Evolutionary conservation across 164 flowering plant genomes (phyloP), one percentile per base, ranked within the genome.

Genomic region (Piper betle): DNA sequence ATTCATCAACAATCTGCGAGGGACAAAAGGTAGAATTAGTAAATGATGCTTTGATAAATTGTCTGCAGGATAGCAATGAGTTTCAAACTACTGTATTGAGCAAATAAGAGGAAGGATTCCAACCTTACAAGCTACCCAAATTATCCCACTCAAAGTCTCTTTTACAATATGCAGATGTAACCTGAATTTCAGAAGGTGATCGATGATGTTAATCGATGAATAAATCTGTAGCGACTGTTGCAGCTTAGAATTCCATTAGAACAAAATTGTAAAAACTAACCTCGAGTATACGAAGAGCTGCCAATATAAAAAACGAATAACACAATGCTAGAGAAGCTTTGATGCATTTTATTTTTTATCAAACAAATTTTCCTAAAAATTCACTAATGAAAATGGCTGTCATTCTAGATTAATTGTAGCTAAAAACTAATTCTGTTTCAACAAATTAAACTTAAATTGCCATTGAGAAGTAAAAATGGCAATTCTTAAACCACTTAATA

Each of bases 111-210:
- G 41, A 55, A 58, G 17, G 16, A 33, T 16, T 48, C 60, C 52
- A 4, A 84, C 96, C 95, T 83, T 75, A 15, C 52, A 33, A 55
- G 94, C 74, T 58, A 91, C 66, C 17, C 76, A 91, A 57, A 75
- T 91, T 91, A 73, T 91, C 96, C 97, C 97, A 88, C 73, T 86
- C 97, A 60, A 91, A 91, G 72, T 88, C 97, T 5, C 66, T 73
- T 64, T 88, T 84, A 56, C 91, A 84, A 18, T 91, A 91, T 55
- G 89, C 89, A 50, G 96, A 84, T 66, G 93, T 80, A 55, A 89
- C 97, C 96, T 89, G 67, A 57, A 72, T 58, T 4, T 17, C 46
- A 42, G 37, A 12, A 39, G 16, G 52, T 13, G 15, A 43, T 33
- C 12, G 20, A 53, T 66, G 8, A 64, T 25, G 55, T 9, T 6